Evolutionary conservation across 306 rosid species (phyloP).

Genomic region (Casuarina glauca): DNA sequence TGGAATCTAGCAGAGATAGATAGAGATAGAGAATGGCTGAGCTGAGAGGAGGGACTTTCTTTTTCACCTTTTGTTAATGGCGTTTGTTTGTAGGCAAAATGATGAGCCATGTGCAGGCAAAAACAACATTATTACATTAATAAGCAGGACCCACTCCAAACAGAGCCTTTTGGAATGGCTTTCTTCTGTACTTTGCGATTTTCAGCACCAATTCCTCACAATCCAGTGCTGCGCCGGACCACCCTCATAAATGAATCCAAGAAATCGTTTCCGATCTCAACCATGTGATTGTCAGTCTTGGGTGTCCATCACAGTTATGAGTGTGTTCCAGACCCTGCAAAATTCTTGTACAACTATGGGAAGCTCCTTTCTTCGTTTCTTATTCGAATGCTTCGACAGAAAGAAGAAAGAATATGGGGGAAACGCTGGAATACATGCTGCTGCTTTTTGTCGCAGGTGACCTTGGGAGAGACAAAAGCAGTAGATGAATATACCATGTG

Average conservation of each 20-base stretch:
- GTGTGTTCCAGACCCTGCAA: too few relatives aligned
- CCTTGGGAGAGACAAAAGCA: background rate
- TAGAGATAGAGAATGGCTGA: constrained; percentile 23
- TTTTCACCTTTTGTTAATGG: constrained; percentile 38
- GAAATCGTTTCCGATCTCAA: too few relatives aligned
- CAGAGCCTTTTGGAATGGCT: constrained; percentile 8
- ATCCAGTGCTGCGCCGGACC: background rate
- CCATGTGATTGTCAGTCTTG: too few relatives aligned
- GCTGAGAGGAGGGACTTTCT: constrained; percentile 30
- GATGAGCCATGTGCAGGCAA: constrained; percentile 53
- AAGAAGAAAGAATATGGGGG: background rate
- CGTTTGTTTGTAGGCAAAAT: constrained; percentile 59
- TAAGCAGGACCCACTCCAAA: constrained; percentile 40
- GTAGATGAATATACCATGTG: background rate
- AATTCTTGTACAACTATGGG: too few relatives aligned
- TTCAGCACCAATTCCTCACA: background rate
- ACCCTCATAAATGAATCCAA: too few relatives aligned
- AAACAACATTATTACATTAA: constrained; percentile 37
- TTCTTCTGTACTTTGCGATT: background rate
- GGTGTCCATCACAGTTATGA: too few relatives aligned
- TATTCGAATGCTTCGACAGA: background rate
- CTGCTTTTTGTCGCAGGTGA: background rate
- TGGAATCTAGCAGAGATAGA: constrained; percentile 7
- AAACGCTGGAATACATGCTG: background rate
- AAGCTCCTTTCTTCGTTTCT: too few relatives aligned